Percentiles rank a stretch among this genome's conserved stretches.
These are phyloP conservation scores for Lycium barbarum DNA, from an alignment of 257 asterid species.

Conservation along the genomic window DNA sequence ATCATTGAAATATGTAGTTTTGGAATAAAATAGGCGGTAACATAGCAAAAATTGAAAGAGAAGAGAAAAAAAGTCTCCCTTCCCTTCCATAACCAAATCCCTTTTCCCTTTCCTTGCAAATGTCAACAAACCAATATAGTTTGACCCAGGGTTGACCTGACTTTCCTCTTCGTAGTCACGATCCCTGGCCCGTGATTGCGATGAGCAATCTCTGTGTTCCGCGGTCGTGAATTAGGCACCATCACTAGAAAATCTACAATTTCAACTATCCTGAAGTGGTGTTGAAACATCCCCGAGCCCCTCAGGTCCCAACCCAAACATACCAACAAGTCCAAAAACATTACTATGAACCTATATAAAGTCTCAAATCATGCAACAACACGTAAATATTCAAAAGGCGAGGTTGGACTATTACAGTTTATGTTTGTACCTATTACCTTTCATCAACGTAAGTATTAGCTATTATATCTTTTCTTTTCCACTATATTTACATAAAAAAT, in stretches of 20 bases:
- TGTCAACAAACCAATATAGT: slow-evolving; percentile 71
- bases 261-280: neutral
- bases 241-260: neutral
- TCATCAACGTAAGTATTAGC: neutral
- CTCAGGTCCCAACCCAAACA: too few species aligned
- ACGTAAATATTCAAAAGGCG: neutral
- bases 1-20: too few species aligned
- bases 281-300: neutral
- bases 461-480: neutral
- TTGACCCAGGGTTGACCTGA: too few species aligned
- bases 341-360: neutral
- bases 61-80: too few species aligned
- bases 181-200: too few species aligned
- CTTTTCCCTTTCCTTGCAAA: slow-evolving; percentile 81
- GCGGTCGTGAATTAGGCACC: neutral
- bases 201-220: too few species aligned
- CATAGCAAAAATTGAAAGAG: too few species aligned
- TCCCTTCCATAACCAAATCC: slow-evolving; percentile 71
- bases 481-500: neutral
- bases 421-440: too few species aligned
- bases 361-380: neutral
- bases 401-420: too few species aligned
- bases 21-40: too few species aligned
- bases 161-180: too few species aligned
- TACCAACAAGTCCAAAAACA: neutral